Percentiles rank a stretch among this genome's conserved stretches.
Conservation (phyloP, 2,329 filamentous ascomycete species). For the Colletotrichum phormii region DNA sequence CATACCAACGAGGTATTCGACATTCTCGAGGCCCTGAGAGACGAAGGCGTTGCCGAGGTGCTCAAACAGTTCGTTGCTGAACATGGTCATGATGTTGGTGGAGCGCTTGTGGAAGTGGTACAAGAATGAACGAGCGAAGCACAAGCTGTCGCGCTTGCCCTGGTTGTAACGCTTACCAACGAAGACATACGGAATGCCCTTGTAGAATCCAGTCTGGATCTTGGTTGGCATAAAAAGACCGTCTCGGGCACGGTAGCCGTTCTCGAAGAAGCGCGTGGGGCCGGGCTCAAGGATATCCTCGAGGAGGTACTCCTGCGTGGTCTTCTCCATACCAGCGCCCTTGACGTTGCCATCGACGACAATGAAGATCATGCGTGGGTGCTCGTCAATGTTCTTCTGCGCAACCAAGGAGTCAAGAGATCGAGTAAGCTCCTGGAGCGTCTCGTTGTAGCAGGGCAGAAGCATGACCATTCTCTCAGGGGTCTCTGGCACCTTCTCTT, state of each 20-base stretch:
- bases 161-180: constrained; percentile 62
- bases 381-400: constrained; percentile 54
- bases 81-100: constrained; percentile 56
- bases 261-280: constrained; percentile 48
- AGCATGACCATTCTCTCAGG: constrained; percentile 59
- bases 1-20: constrained; percentile 59
- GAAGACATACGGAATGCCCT: constrained; percentile 58
- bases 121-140: constrained; percentile 60
- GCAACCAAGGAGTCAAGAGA: constrained; percentile 59
- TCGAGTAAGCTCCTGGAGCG: constrained; percentile 53
- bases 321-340: constrained; percentile 59
- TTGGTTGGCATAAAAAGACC: constrained; percentile 59
- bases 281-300: constrained; percentile 57
- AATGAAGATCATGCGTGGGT: constrained; percentile 58
- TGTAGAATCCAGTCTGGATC: constrained; percentile 56
- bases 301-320: constrained; percentile 58
- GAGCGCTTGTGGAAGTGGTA: constrained; percentile 60
- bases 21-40: constrained; percentile 50
- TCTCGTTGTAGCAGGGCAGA: constrained; percentile 63
- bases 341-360: constrained; percentile 61
- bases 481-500: constrained; percentile 44
- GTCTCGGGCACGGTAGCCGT: constrained; percentile 59
- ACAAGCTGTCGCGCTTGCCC: constrained; percentile 62
- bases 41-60: constrained; percentile 53
- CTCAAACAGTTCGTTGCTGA: constrained; percentile 57